Conservation (phyloP, 2,329 filamentous ascomycete species). For the Xylaria sp. region DNA sequence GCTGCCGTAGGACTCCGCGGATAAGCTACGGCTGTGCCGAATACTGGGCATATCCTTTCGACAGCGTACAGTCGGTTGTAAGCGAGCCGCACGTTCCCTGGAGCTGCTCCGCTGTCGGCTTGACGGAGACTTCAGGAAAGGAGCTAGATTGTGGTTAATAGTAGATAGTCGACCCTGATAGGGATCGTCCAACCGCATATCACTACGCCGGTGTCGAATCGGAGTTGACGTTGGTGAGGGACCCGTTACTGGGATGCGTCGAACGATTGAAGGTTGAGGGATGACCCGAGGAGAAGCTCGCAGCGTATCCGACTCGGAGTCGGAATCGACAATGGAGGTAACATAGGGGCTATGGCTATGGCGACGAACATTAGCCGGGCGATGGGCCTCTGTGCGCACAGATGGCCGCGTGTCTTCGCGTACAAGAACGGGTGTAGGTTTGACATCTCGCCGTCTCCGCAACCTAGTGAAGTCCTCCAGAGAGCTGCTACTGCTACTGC, state of each 20-base stretch:
- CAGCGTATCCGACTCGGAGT: conserved; percentile 24
- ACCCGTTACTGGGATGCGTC: conserved; percentile 22
- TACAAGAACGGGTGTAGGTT: conserved; percentile 31
- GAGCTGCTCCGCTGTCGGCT: conserved; percentile 31
- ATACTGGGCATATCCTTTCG: conserved; percentile 23
- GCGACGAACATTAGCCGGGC: conserved; percentile 22
- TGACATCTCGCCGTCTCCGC: conserved; percentile 49
- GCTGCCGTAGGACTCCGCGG: conserved; percentile 28
- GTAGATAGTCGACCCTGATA: conserved; percentile 28
- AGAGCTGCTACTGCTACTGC: conserved; percentile 35
- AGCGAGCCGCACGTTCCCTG: conserved; percentile 21
- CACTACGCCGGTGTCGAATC: conserved; percentile 22
- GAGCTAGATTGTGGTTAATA: conserved; percentile 27
- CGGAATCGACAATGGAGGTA: conserved; percentile 23
- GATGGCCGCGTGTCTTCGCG: conserved; percentile 25
- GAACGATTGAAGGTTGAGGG: conserved; percentile 22
- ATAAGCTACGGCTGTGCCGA: conserved; percentile 26
- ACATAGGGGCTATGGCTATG: conserved; percentile 29
- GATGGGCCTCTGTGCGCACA: conserved; percentile 24
- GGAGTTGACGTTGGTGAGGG: conserved; percentile 19
- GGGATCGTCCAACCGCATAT: conserved; percentile 25
- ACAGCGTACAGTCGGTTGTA: conserved; percentile 21
- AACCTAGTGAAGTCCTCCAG: conserved; percentile 41
- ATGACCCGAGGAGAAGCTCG: conserved; percentile 22
- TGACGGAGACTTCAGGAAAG: conserved; percentile 26